Conservation (phyloP, 192 early-diverging fungal species). For the Dissophora ornata region DNA sequence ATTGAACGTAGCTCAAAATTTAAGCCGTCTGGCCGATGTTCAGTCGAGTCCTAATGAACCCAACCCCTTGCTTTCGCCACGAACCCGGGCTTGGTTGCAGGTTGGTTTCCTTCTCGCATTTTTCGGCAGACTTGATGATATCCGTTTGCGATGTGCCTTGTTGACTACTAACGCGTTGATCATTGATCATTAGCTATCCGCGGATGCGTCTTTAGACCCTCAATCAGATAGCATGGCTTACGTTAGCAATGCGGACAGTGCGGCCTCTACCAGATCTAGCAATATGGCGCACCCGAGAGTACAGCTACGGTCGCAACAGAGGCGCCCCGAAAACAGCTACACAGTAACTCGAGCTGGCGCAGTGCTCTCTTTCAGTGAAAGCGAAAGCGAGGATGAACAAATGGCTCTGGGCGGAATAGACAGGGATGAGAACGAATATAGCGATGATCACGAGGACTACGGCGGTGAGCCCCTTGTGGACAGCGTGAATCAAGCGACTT, state of each 20-base stretch:
- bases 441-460: background rate
- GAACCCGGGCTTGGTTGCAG: background rate
- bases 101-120: no score
- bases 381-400: slow-evolving; percentile 12
- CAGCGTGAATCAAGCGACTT: no score
- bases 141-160: no score
- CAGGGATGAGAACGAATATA: background rate
- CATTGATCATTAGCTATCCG: no score
- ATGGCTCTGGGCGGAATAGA: background rate
- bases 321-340: background rate
- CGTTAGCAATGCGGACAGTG: no score
- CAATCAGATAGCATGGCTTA: no score
- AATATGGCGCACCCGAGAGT: no score
- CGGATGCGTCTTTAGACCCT: no score
- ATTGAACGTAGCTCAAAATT: slow-evolving; percentile 20
- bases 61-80: background rate
- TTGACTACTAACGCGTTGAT: no score
- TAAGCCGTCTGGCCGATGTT: slow-evolving; percentile 18
- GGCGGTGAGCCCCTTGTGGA: no score
- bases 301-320: background rate
- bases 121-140: no score
- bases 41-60: background rate
- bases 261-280: no score
- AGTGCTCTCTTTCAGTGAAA: background rate
- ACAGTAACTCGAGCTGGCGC: background rate